Percentiles rank a stretch among this genome's conserved stretches.
Evolutionary conservation across 192 early-diverging fungal species (phyloP).

Genomic region (Coemansia nantahalensis): DNA sequence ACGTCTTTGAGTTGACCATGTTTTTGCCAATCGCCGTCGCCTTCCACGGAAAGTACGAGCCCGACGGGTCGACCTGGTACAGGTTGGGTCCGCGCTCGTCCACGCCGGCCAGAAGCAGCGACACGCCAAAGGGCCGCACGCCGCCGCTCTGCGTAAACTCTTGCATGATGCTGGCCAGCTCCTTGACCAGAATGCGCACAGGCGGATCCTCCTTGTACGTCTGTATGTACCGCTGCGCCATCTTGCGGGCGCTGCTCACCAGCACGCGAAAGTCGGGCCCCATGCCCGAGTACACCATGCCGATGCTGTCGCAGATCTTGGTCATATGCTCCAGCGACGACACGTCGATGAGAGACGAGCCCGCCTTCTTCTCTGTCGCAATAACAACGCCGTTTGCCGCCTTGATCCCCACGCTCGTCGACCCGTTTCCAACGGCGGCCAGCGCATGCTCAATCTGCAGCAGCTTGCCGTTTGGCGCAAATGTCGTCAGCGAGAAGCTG

Average conservation of each 20-base stretch:
- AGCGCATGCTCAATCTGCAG: conserved; percentile 99
- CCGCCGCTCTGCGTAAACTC: conserved; percentile 99
- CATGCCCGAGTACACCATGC: conserved; percentile 99
- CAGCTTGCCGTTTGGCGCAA: conserved; percentile 98
- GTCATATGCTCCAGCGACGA: conserved; percentile 89
- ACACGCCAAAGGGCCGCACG: conserved; percentile 99
- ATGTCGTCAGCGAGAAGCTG: conserved; percentile 98
- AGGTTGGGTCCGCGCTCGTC: conserved; percentile 89
- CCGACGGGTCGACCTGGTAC: conserved; percentile 99
- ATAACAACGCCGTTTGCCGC: conserved; percentile 97
- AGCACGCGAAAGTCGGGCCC: conserved; percentile 96
- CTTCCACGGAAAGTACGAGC: conserved; percentile 99
- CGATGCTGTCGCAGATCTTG: conserved; percentile 87
- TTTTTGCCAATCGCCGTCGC: conserved; percentile 99
- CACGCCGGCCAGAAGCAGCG: conserved; percentile 91
- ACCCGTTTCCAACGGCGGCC: conserved; percentile 84
- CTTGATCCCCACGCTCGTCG: conserved; percentile 94
- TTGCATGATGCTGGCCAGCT: conserved; percentile 96
- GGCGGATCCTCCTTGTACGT: conserved; percentile 96
- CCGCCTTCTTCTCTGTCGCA: conserved; percentile 96
- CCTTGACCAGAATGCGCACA: conserved; percentile 91
- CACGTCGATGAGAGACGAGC: conserved; percentile 92
- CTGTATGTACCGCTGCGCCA: conserved; percentile 92
- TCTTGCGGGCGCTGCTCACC: conserved; percentile 92
- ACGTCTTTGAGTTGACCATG: conserved; percentile 99